Conservation (phyloP, 495 filamentous ascomycete species). For the Terfezia boudieri region DNA sequence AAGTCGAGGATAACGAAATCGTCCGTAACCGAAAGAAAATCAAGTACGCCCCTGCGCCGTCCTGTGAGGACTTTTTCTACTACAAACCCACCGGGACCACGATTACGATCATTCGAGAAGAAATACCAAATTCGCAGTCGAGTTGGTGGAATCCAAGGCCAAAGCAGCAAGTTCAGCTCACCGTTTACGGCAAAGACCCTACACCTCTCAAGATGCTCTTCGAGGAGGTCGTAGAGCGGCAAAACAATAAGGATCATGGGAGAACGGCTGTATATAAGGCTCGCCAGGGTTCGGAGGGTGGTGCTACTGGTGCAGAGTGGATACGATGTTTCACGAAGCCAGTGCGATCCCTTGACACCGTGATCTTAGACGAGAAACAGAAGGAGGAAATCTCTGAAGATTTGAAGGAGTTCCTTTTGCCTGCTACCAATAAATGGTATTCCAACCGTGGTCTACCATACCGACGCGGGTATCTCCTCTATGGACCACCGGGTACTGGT, state of each 20-base stretch:
- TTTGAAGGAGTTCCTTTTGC: conserved; percentile 73
- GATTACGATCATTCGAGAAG: conserved; percentile 4
- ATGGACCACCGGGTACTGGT: conserved; percentile 34
- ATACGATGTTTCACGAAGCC: conserved; percentile 25
- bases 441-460: conserved; percentile 75
- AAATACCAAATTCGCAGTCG: neutral
- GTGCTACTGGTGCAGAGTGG: conserved; percentile 2
- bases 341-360: conserved; percentile 57
- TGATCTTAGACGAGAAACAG: conserved; percentile 52
- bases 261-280: conserved; percentile 11
- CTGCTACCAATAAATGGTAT: conserved; percentile 51
- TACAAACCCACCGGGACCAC: conserved; percentile 8
- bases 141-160: neutral
- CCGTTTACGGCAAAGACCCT: conserved; percentile 6
- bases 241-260: conserved; percentile 6
- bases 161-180: conserved; percentile 3
- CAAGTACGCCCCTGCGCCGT: conserved; percentile 6
- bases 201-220: conserved; percentile 6
- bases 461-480: conserved; percentile 72
- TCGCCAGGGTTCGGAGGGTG: neutral
- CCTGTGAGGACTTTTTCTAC: conserved; percentile 1
- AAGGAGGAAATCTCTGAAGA: conserved; percentile 54
- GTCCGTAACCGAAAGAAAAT: conserved; percentile 1
- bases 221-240: conserved; percentile 4
- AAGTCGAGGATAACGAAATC: neutral